Evolutionary conservation across 192 early-diverging fungal species (phyloP).

Genomic region (Helicostylum pulchrum): DNA sequence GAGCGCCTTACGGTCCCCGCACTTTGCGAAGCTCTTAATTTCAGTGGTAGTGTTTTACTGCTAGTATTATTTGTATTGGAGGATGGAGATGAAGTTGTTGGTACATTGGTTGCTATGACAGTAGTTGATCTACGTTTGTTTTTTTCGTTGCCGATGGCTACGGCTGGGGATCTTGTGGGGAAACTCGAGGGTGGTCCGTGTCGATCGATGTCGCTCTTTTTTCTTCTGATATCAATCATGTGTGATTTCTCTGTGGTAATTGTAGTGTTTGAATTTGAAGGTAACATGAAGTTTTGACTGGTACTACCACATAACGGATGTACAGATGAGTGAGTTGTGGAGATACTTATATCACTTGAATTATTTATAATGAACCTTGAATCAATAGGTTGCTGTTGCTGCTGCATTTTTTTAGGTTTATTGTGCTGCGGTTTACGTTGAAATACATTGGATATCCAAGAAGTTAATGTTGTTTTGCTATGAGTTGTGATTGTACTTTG

Average conservation of each 20-base stretch:
- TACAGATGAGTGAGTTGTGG: background rate
- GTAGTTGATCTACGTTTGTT: background rate
- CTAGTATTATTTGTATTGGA: background rate
- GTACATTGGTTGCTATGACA: no score
- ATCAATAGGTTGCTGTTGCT: background rate
- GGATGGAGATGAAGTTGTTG: background rate
- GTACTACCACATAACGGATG: background rate
- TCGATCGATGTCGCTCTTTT: slow-evolving; percentile 18
- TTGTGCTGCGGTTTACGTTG: background rate
- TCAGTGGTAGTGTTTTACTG: background rate
- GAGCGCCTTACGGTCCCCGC: slow-evolving; percentile 1
- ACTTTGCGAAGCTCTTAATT: slow-evolving; percentile 1
- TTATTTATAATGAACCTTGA: slow-evolving; percentile 9
- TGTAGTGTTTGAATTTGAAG: background rate
- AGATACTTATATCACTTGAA: background rate
- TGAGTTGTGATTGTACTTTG: background rate
- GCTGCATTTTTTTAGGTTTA: background rate
- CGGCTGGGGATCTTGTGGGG: background rate
- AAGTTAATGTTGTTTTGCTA: background rate
- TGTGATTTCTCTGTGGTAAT: background rate
- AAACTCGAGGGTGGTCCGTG: slow-evolving; percentile 16
- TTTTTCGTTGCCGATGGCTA: background rate
- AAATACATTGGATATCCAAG: slow-evolving; percentile 16
- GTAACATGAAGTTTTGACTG: background rate
- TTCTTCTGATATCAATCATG: background rate